phyloP scores from a whole-genome alignment of 2,329 filamentous ascomycete genomes.

The Colletotrichum endophyticum region DNA sequence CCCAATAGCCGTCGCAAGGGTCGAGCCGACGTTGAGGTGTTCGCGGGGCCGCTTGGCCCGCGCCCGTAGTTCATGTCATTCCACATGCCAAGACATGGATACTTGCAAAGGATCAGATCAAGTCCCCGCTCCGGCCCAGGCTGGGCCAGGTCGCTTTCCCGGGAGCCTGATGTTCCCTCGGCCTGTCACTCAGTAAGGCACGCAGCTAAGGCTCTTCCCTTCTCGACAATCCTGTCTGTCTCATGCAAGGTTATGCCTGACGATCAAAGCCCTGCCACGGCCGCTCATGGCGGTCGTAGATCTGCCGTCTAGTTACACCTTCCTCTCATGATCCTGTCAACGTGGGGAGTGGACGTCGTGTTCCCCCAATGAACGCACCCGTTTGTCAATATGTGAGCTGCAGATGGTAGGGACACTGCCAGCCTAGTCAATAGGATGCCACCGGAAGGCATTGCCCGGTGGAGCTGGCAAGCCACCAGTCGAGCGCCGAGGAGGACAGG shows the following conservation, averaged over 20 bases:
- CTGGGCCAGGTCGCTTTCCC: not conserved
- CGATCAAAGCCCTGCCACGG: not conserved
- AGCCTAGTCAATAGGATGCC: slow-evolving; percentile 5
- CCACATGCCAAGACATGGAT: not conserved
- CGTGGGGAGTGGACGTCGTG: not conserved
- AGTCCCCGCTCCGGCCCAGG: not conserved
- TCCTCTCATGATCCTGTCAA: not conserved
- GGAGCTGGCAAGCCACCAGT: not conserved
- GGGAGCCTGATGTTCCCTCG: not conserved
- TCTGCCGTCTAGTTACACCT: not conserved
- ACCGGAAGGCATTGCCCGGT: slow-evolving; percentile 2
- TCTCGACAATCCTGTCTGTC: not conserved
- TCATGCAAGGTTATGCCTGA: not conserved
- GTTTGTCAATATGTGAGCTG: not conserved
- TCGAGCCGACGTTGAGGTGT: not conserved
- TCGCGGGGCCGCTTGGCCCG: not conserved
- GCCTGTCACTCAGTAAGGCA: not conserved
- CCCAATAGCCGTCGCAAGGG: not conserved
- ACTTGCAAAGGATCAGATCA: not conserved
- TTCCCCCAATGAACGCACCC: not conserved
- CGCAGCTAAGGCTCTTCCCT: not conserved
- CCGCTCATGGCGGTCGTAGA: not conserved
- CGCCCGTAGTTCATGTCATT: not conserved
- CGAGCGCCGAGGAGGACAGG: not conserved
- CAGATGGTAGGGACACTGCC: not conserved